These are phyloP conservation scores for Phytophthora ramorum DNA, from an alignment of 352 stramenopile species.

Conservation along the genomic window DNA sequence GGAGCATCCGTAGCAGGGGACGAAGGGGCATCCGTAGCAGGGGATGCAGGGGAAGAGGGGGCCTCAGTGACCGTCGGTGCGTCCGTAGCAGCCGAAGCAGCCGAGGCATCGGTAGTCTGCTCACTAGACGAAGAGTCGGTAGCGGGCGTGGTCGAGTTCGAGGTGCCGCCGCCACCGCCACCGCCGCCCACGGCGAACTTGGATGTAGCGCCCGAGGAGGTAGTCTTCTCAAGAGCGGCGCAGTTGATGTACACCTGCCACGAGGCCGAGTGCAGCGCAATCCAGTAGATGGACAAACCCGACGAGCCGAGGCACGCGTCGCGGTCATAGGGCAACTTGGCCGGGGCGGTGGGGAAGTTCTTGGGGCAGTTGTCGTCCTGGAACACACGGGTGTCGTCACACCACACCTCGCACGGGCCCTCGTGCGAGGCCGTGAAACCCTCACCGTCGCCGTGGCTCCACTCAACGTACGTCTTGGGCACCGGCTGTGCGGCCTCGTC, in stretches of 20 bases:
- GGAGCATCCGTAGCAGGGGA: conserved; percentile 10
- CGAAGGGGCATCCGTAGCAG: conserved; percentile 11
- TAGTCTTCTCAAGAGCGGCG: conserved; percentile 26
- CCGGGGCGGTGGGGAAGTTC: conserved; percentile 27
- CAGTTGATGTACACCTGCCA: conserved; percentile 48
- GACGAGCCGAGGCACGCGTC: conserved; percentile 25
- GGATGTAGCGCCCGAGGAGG: conserved; percentile 31
- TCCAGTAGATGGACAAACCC: conserved; percentile 32
- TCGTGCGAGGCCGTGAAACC: conserved; percentile 29
- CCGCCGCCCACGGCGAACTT: conserved; percentile 32
- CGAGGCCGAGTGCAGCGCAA: conserved; percentile 32
- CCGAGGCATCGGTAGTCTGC: conserved; percentile 11
- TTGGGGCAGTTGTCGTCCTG: conserved; percentile 36
- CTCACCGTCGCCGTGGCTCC: conserved; percentile 33
- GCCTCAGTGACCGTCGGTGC: conserved; percentile 19
- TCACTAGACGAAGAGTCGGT: conserved; percentile 25
- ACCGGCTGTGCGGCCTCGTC: conserved; percentile 21
- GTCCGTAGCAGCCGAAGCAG: conserved; percentile 7
- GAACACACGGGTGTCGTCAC: conserved; percentile 20
- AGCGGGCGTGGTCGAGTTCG: conserved; percentile 19
- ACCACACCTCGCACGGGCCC: conserved; percentile 32
- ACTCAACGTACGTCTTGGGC: conserved; percentile 36
- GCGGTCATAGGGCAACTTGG: conserved; percentile 35
- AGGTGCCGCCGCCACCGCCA: conserved; percentile 6
- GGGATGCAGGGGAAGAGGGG: conserved; percentile 4